These are phyloP conservation scores for Nannochloropsis gaditana DNA, from an alignment of 108 stramenopile genomes.

Conservation along the genomic window DNA sequence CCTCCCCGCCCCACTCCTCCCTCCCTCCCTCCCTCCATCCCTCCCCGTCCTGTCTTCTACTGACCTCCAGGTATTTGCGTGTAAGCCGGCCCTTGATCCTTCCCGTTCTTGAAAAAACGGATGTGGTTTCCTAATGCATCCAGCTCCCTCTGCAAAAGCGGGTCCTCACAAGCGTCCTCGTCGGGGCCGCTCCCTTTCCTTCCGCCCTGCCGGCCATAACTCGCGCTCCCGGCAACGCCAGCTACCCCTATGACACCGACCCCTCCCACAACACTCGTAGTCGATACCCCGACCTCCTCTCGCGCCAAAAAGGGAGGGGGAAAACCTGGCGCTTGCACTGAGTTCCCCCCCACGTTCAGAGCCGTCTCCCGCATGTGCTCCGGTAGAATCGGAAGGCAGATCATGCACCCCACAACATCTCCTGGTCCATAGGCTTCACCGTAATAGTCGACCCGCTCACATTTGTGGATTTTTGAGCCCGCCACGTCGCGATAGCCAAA, in stretches of 20 bases:
- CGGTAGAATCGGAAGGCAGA: constrained; percentile 55
- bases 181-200: background rate
- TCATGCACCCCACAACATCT: constrained; percentile 84
- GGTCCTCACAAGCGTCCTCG: background rate
- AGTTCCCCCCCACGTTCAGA: background rate
- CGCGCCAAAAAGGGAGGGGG: background rate
- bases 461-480: constrained; percentile 60
- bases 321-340: background rate
- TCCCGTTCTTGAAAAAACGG: constrained; percentile 85
- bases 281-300: background rate
- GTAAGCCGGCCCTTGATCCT: constrained; percentile 45
- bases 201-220: background rate
- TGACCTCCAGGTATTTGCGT: constrained; percentile 32
- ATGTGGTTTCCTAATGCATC: constrained; percentile 53
- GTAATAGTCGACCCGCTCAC: constrained; percentile 43
- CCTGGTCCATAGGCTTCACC: constrained; percentile 61
- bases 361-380: background rate
- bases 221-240: background rate
- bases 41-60: background rate
- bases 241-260: background rate
- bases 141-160: background rate
- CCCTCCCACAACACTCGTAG: background rate
- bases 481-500: constrained; percentile 78
- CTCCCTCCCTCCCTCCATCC: background rate
- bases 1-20: background rate